Evolutionary conservation across 2,329 filamentous ascomycete species (phyloP).

Genomic region (Akanthomyces lecanii): DNA sequence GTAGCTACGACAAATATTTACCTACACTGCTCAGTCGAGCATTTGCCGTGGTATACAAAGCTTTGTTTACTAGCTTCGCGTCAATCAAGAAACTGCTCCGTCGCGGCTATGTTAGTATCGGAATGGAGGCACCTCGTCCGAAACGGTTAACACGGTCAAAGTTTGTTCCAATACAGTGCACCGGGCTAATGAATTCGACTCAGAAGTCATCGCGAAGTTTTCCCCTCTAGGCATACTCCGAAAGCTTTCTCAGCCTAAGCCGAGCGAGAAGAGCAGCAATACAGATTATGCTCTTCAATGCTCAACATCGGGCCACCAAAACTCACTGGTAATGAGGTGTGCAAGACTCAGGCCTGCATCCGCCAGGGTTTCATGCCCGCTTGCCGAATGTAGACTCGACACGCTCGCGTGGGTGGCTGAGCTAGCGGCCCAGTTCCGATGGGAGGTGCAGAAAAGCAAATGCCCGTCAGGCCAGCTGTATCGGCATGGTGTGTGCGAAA

Average conservation of each 20-base stretch:
- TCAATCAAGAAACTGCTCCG: not conserved
- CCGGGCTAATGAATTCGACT: too few species aligned
- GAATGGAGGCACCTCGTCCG: not conserved
- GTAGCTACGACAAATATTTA: not conserved
- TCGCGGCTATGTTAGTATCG: not conserved
- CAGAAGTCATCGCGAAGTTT: not conserved
- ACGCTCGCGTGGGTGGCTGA: not conserved
- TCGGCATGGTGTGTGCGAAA: not conserved
- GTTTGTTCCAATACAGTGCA: too few species aligned
- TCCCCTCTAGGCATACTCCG: not conserved
- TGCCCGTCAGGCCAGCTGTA: not conserved
- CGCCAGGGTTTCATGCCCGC: not conserved
- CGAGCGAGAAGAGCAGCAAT: not conserved
- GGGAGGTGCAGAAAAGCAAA: not conserved
- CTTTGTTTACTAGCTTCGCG: not conserved
- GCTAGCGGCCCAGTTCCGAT: constrained; percentile 1
- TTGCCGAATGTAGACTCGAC: not conserved
- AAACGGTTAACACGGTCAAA: too few species aligned
- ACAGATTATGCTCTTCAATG: not conserved
- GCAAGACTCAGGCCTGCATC: not conserved
- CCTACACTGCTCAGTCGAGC: not conserved
- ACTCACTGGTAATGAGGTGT: not conserved
- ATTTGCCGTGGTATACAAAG: not conserved
- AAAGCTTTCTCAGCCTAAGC: not conserved
- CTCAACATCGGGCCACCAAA: not conserved